Evolutionary conservation across 768 basidiomycete genomes (phyloP).

Genomic region (Butyriboletus loyo): DNA sequence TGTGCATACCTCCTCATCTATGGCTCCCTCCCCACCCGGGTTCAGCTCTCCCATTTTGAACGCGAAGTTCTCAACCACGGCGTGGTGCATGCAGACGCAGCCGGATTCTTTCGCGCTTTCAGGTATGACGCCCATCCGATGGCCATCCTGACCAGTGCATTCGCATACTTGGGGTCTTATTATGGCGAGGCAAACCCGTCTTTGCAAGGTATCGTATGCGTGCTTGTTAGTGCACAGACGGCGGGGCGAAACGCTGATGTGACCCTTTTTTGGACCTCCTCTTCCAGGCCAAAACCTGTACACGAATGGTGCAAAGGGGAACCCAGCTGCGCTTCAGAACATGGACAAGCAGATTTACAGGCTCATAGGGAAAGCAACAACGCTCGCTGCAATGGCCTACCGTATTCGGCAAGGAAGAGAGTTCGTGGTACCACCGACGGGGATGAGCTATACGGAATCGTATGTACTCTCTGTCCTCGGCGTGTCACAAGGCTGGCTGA

Average conservation of each 20-base stretch:
- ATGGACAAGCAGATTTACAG: slow-evolving; percentile 95
- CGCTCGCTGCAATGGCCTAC: slow-evolving; percentile 93
- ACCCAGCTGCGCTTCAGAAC: slow-evolving; percentile 60
- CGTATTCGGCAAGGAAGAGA: slow-evolving; percentile 87
- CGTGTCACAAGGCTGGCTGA: not conserved
- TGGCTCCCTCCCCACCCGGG: slow-evolving; percentile 66
- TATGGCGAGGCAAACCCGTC: slow-evolving; percentile 89
- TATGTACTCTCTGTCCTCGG: slow-evolving; percentile 25
- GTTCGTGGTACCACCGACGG: slow-evolving; percentile 81
- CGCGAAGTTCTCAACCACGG: slow-evolving; percentile 78
- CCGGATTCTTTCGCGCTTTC: slow-evolving; percentile 67
- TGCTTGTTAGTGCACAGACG: not conserved
- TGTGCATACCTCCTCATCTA: slow-evolving; percentile 86
- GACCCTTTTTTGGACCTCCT: not conserved
- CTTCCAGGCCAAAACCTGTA: slow-evolving; percentile 69
- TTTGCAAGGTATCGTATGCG: slow-evolving; percentile 53
- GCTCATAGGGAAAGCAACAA: slow-evolving; percentile 84
- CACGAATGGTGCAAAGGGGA: slow-evolving; percentile 66
- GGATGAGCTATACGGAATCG: slow-evolving; percentile 83
- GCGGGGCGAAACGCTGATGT: slow-evolving; percentile 2
- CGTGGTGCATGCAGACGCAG: slow-evolving; percentile 63
- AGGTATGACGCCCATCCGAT: slow-evolving; percentile 92
- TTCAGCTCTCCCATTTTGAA: slow-evolving; percentile 63
- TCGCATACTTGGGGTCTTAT: slow-evolving; percentile 85
- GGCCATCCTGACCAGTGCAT: slow-evolving; percentile 84